Conservation (phyloP, 495 filamentous ascomycete genomes). For the Jackrogersella multiformis region DNA sequence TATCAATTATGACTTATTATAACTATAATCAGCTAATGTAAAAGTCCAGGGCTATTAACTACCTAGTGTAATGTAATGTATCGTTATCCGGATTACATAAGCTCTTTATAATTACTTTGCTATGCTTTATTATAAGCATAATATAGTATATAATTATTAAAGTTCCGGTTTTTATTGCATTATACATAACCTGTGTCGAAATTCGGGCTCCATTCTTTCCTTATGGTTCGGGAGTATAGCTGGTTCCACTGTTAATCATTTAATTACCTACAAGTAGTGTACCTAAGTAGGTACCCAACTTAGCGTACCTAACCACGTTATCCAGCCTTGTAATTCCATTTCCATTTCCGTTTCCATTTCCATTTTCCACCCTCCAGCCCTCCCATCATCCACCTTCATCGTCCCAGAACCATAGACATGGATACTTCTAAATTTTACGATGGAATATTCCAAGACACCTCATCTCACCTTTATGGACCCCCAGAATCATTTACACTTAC, state of each 20-base stretch:
- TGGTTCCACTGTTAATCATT: conserved; percentile 13
- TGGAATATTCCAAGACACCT: conserved; percentile 40
- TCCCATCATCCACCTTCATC: no score
- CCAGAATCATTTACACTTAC: conserved; percentile 11
- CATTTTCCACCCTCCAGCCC: no score
- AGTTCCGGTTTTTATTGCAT: conserved; percentile 28
- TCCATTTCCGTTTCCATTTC: conserved; percentile 8
- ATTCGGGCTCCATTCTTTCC: conserved; percentile 25
- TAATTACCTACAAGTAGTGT: no score
- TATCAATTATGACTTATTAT: no score
- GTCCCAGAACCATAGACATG: conserved; percentile 41
- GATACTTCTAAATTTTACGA: conserved; percentile 39
- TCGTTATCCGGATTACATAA: no score
- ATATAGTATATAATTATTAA: conserved; percentile 20
- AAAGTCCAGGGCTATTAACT: no score
- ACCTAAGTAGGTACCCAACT: not conserved
- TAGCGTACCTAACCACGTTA: conserved; percentile 35
- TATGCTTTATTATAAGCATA: no score
- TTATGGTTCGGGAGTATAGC: conserved; percentile 17
- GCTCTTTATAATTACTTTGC: no score
- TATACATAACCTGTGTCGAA: conserved; percentile 31
- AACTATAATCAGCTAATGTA: no score
- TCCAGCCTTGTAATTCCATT: conserved; percentile 10
- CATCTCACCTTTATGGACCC: conserved; percentile 22
- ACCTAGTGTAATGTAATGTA: conserved; percentile 12